Base-by-base conservation (phyloP, 192 early-diverging fungal genomes). In the Backusella australiensis region DNA sequence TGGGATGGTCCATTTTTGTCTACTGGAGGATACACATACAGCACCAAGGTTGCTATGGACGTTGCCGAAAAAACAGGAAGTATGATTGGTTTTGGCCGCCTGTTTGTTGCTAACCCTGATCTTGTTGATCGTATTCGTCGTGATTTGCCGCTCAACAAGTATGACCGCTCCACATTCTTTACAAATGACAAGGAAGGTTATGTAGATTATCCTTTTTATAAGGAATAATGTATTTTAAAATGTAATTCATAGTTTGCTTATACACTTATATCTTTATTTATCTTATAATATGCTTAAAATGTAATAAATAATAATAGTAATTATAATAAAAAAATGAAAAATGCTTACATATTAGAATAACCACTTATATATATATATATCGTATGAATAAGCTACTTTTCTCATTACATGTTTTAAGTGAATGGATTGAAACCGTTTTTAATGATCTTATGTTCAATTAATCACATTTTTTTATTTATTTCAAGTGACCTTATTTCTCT, bases 91-190 rank as follows among this genome's bases (percentile, higher is more conserved):
- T 82, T 75, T 71, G 81, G 81, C 11, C 39, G 81, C 23, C 23
- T 34, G 4, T 82, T 80, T 59, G 56, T 82, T 71, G 69, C 81
- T 26, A 82, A 82, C 53, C 81, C 80, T 72, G 81, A 82, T 72
- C 49, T 81, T 12, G 76, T 67, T 21, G 8, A 72, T 3, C 73
- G 81, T 44, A 17, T 82, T 23, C 32, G 67, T 19, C 6, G 77
- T 26, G n/a, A 71, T 11, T 38, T 63, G 12, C 34, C 39, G 14
- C 41, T 81, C 19, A 81, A 80, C 26, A 46, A 76, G 3, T 81
- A 81, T 14, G 42, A 81, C 52, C 72, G 78, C 12, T 26, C 38
- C 11, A 75, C 72, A 0, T 81, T 81, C 14, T 81, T 80, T 69
- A 46, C 53, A 21, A 35, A 34, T 19, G 80, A 38, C 0, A 11